These are phyloP conservation scores for Phellopilus nigrolimitatus DNA, from an alignment of 1,284 basidiomycete species.

Conservation along the genomic window DNA sequence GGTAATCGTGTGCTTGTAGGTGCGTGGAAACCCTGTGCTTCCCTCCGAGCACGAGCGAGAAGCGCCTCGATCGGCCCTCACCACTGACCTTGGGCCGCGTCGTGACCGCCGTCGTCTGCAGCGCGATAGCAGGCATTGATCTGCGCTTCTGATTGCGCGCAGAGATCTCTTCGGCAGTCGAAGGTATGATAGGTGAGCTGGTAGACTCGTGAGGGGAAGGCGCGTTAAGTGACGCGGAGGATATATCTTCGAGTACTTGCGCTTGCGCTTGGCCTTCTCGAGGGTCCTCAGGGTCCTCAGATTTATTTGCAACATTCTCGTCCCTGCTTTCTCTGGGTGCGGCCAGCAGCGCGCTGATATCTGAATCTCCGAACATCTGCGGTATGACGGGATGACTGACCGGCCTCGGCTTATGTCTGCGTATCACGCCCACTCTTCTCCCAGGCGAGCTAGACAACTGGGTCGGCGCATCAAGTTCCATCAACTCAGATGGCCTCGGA, in stretches of 20 bases:
- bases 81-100: conserved; percentile 41
- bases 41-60: conserved; percentile 53
- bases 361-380: conserved; percentile 11
- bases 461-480: conserved; percentile 48
- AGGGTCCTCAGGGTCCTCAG: not conserved
- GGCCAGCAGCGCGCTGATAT: not conserved
- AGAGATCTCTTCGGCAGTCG: conserved; percentile 46
- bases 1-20: not conserved
- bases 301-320: not conserved
- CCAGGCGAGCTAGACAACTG: conserved; percentile 7
- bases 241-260: conserved; percentile 4
- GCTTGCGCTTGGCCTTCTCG: not conserved
- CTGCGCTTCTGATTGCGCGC: conserved; percentile 61
- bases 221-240: not conserved
- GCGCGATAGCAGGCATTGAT: conserved; percentile 65
- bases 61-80: conserved; percentile 42
- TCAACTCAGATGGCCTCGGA: conserved; percentile 22
- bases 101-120: conserved; percentile 70
- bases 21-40: conserved; percentile 21
- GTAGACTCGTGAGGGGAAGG: conserved; percentile 13
- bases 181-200: conserved; percentile 20
- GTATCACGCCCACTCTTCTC: conserved; percentile 12
- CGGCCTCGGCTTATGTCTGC: conserved; percentile 13
- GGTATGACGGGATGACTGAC: conserved; percentile 20
- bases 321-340: not conserved